Base-by-base conservation (phyloP, 148 eudicot species). In the Limonium bicolor region DNA sequence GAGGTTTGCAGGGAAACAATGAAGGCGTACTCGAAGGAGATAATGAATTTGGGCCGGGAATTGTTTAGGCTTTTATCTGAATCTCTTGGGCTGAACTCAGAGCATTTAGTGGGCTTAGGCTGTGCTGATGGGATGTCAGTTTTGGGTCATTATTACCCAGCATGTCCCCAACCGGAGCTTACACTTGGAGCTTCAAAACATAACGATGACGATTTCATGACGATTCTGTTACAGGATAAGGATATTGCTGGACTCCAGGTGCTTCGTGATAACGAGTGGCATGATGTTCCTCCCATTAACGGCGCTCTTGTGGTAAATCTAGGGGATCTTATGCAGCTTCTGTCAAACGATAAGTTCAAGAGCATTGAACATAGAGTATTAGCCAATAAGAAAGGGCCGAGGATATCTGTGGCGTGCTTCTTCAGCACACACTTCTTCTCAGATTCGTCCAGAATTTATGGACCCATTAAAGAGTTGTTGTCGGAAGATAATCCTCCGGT, bases 311-410 rank as follows among this genome's bases (percentile, higher is more conserved):
- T 45, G 2, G 9, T 45, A 19, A 45, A 14, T 23, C 14, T 13
- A 13, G 49, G 49, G 12, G 49, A 45, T 12, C 18, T 45, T 15
- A 11, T 62, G 63, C 60, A 85, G 95, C 70, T 76, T 12, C 73
- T 76, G 53, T 80, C 79, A 39, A 82, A 86, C 20, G 93, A 69
- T 59, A 78, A 71, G 73, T 76, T 82, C 64, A 78, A 51, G 62
- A 87, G 94, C n/a, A 94, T 76, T 36, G 94, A 82, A 61, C 94
- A 82, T 36, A 66, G 88, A 58, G 96, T 87, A 31, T 53, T 66
- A 45, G 71, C 73, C 4, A 36, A 61, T 20, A 42, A 55, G 36
- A 66, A 47, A 17, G 74, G 86, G 29, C 85, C 88, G 8, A 71
- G 96, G 59, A 61, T 74, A 46, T 82, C 96, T 20, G 80, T 69